phyloP scores from a whole-genome alignment of 2,329 filamentous ascomycete species.

The Pezicula radicicola region DNA sequence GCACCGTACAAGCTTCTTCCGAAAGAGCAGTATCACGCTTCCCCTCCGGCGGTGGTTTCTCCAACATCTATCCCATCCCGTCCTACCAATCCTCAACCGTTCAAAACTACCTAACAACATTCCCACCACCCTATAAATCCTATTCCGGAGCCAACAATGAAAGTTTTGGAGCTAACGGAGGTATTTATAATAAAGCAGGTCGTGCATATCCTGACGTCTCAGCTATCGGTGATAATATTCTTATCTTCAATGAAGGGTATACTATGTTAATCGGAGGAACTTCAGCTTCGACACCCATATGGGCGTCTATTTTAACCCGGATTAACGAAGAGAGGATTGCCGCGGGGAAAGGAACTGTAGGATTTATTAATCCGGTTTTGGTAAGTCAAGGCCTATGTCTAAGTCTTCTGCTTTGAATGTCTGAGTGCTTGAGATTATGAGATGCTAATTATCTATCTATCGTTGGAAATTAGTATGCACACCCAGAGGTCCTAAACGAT shows the following conservation, averaged over 20 bases:
- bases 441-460: background rate
- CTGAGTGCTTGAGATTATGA: background rate
- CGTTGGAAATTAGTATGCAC: constrained; percentile 11
- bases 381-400: background rate
- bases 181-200: constrained; percentile 20
- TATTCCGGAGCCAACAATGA: constrained; percentile 10
- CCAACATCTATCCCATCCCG: constrained; percentile 30
- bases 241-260: constrained; percentile 17
- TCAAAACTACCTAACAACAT: constrained; percentile 18
- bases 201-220: constrained; percentile 26
- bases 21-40: constrained; percentile 32
- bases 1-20: constrained; percentile 35
- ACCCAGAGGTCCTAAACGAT: constrained; percentile 20
- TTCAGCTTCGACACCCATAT: constrained; percentile 52
- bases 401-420: background rate
- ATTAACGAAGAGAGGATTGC: constrained; percentile 58
- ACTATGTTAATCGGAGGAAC: constrained; percentile 39
- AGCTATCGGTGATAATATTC: constrained; percentile 22
- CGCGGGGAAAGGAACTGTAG: constrained; percentile 40
- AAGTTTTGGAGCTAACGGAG: constrained; percentile 12
- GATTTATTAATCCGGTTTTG: constrained; percentile 47
- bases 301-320: constrained; percentile 53
- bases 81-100: constrained; percentile 18
- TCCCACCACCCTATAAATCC: constrained; percentile 19
- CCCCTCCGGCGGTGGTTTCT: constrained; percentile 44